Percentiles rank a stretch among this genome's conserved stretches.
Evolutionary conservation across 257 asterid species (phyloP).

Genomic region (Solanum gandarillasii): DNA sequence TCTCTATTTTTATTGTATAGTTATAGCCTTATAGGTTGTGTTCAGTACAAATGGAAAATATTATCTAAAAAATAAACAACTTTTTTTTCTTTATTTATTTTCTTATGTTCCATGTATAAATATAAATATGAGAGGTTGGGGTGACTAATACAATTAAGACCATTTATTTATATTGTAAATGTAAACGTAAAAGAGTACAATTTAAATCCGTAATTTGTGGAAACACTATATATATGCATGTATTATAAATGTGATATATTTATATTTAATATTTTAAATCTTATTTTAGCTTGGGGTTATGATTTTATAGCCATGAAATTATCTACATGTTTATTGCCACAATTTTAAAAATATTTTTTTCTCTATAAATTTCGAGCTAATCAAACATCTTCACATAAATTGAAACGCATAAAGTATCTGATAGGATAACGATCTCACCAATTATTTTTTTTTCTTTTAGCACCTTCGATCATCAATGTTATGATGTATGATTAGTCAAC

Average conservation of each 20-base stretch:
- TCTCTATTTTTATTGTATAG: no score
- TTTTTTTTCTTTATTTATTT: no score
- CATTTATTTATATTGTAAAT: neutral
- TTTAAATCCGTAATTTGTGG: neutral
- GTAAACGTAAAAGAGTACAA: neutral
- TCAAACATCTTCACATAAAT: neutral
- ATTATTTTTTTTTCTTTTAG: neutral
- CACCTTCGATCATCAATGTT: neutral
- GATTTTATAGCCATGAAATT: neutral
- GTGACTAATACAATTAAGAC: neutral
- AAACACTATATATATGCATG: neutral
- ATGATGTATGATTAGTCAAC: neutral
- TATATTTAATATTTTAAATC: no score
- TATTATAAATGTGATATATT: neutral
- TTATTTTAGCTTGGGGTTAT: neutral
- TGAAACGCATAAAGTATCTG: neutral
- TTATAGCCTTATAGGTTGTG: no score
- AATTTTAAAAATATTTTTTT: neutral
- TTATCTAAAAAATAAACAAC: no score
- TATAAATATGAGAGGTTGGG: no score
- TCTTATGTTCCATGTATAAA: no score
- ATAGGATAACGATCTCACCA: neutral
- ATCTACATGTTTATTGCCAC: neutral
- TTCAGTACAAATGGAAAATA: no score
- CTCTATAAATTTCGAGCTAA: neutral